A percentile compares a stretch with the other conserved stretches of the same genome.
Evolutionary conservation across 192 early-diverging fungal species (phyloP).

Genomic region (Linnemannia zychae): DNA sequence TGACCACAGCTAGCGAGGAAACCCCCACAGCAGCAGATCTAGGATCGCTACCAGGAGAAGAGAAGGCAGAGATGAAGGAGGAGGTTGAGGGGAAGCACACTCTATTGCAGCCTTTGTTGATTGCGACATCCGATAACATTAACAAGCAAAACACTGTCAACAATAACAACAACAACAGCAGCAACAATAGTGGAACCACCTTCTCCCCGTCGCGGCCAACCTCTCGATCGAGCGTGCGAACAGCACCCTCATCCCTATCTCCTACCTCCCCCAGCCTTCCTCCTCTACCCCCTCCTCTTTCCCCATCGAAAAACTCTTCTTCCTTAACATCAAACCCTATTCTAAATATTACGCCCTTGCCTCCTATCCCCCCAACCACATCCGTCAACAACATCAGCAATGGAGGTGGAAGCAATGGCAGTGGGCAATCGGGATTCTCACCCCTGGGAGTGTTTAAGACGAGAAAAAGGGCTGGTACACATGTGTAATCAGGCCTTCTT

Average conservation of each 20-base stretch:
- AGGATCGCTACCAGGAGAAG: not conserved
- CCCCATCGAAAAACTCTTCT: not conserved
- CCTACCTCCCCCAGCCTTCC: not conserved
- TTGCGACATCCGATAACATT: not conserved
- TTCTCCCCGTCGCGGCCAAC: not conserved
- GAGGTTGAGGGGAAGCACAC: not conserved
- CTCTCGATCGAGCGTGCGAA: not conserved
- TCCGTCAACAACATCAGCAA: not conserved
- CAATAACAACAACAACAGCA: not conserved
- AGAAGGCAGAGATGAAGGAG: not conserved
- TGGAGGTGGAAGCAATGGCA: not conserved
- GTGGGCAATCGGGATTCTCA: conserved; percentile 12
- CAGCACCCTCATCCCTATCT: not conserved
- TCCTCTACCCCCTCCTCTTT: not conserved
- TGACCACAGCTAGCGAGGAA: not conserved
- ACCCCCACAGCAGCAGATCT: not conserved
- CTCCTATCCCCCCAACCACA: not conserved
- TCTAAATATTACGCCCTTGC: not conserved
- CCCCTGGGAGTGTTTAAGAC: conserved; percentile 19
- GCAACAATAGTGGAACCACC: not conserved
- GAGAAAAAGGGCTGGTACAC: conserved; percentile 34
- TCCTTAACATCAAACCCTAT: not conserved
- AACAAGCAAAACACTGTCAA: not conserved
- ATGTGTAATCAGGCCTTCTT: not conserved
- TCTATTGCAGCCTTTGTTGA: not conserved